Evolutionary conservation across 148 eudicot species (phyloP), one percentile per base, ranked within the genome.

Genomic region (Silene latifolia): DNA sequence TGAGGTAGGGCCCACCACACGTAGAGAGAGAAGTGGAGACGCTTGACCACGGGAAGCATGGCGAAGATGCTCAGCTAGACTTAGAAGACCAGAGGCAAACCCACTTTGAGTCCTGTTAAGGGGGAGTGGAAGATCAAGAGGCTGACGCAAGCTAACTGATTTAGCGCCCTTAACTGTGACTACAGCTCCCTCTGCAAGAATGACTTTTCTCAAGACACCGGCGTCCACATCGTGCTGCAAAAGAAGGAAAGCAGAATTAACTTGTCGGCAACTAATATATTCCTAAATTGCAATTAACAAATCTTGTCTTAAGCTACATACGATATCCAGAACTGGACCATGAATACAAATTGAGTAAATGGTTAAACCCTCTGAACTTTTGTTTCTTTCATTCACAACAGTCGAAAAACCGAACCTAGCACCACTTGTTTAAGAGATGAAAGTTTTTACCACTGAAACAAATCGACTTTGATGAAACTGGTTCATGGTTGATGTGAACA

Each of bases 161-260:
- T 89, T 83, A 46, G 98, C 98, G 35, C 98, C 97, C 76, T 80
- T 90, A n/a, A 94, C 97, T 2, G 96, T 91, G 57, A 94, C 96
- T 66, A 88, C 97, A 7, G 93, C 93, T 4, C 97, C 97, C 46
- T 91, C 98, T 21, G 97, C 95, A 60, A 90, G 82, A 56, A 91
- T 85, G 25, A 91, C 97, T 81, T 93, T 93, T 77, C 76, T 83
- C 71, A 91, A 76, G 23, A 81, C 91, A 79, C 98, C 98, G 56
- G 98, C 98, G 83, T 91, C 98, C 75, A 94, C 96, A 69, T 91
- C 98, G 78, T 90, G 96, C 98, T 90, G 93, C 76, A 46, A 61
- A 72, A 53, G 44, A 25, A 18, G 56, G 24, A 13, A 65, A 15
- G 12, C n/a, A 35, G 10, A 3, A 18, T 72, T 66, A 3, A 70